These are phyloP conservation scores for Teunomyces gatunensis DNA, from an alignment of 805 yeast species.

Conservation along the genomic window DNA sequence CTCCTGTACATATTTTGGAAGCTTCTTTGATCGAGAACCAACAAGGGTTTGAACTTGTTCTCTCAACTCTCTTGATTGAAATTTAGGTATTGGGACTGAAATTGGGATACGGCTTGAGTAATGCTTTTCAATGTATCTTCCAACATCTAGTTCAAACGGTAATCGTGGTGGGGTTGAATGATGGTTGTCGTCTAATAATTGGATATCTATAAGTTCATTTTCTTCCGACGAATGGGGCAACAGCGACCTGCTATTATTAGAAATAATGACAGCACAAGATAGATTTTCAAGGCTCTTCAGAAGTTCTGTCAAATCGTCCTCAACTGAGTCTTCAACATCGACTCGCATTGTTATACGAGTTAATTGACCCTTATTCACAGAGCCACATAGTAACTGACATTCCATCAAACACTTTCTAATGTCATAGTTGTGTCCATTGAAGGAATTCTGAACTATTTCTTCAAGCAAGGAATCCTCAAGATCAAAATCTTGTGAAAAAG, in stretches of 20 bases:
- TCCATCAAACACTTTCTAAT: constrained; percentile 46
- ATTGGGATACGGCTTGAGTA: neutral
- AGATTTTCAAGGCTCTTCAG: constrained; percentile 18
- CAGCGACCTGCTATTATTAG: constrained; percentile 22
- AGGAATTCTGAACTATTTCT: constrained; percentile 20
- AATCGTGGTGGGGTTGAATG: constrained; percentile 25
- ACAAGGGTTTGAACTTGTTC: constrained; percentile 18
- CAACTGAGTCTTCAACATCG: neutral
- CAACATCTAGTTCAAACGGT: constrained; percentile 40
- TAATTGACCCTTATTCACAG: neutral
- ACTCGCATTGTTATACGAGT: neutral
- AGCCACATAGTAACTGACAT: constrained; percentile 41
- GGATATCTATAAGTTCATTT: constrained; percentile 38
- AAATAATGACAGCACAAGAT: constrained; percentile 31
- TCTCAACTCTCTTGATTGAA: constrained; percentile 11
- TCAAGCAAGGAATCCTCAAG: constrained; percentile 29
- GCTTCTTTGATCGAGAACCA: constrained; percentile 34
- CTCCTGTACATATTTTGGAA: constrained; percentile 29
- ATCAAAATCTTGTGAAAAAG: constrained; percentile 32
- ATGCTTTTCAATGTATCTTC: constrained; percentile 14
- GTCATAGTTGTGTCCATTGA: constrained; percentile 31
- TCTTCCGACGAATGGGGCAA: constrained; percentile 21
- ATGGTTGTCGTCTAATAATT: constrained; percentile 30
- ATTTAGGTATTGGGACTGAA: neutral
- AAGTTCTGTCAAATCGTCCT: constrained; percentile 5